These are phyloP conservation scores for Bipolaris cookei DNA, from an alignment of 2,329 filamentous ascomycete genomes.

Conservation along the genomic window DNA sequence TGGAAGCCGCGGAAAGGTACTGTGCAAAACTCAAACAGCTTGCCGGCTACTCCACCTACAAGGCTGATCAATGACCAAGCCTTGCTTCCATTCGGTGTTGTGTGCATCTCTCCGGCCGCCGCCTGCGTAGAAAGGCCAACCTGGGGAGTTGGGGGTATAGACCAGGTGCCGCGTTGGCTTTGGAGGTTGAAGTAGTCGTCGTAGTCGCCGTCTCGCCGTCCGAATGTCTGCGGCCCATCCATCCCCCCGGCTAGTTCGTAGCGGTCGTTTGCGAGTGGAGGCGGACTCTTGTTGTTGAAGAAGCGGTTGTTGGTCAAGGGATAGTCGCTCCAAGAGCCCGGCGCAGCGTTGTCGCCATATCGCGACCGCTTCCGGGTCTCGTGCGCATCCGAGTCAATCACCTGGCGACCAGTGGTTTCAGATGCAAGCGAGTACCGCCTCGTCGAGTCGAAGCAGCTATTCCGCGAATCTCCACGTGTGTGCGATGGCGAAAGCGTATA, in stretches of 20 bases:
- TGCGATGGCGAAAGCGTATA: slow-evolving; percentile 29
- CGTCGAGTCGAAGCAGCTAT: slow-evolving; percentile 29
- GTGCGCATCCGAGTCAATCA: slow-evolving; percentile 38
- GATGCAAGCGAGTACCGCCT: slow-evolving; percentile 32
- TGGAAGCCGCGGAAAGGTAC: slow-evolving; percentile 82
- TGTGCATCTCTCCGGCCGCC: slow-evolving; percentile 17
- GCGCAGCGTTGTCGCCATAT: slow-evolving; percentile 20
- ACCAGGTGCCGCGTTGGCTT: slow-evolving; percentile 47
- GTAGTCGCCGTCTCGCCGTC: slow-evolving; percentile 48
- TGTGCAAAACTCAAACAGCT: slow-evolving; percentile 82
- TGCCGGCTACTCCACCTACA: slow-evolving; percentile 72
- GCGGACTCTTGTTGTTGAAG: slow-evolving; percentile 46
- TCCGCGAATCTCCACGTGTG: slow-evolving; percentile 22
- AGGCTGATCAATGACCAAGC: slow-evolving; percentile 60
- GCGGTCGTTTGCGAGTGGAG: slow-evolving; percentile 58
- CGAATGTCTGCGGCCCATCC: slow-evolving; percentile 54
- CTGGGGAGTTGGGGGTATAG: slow-evolving; percentile 38
- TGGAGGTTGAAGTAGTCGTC: slow-evolving; percentile 52
- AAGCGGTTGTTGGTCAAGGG: slow-evolving; percentile 30
- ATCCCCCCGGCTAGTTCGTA: slow-evolving; percentile 58
- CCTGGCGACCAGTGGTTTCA: slow-evolving; percentile 38
- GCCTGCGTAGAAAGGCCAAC: slow-evolving; percentile 21
- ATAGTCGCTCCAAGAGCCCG: slow-evolving; percentile 29
- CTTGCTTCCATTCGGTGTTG: slow-evolving; percentile 31
- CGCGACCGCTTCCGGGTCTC: slow-evolving; percentile 44